Evolutionary conservation across 345 rosid species (phyloP).

Genomic region (Populus ilicifolia): DNA sequence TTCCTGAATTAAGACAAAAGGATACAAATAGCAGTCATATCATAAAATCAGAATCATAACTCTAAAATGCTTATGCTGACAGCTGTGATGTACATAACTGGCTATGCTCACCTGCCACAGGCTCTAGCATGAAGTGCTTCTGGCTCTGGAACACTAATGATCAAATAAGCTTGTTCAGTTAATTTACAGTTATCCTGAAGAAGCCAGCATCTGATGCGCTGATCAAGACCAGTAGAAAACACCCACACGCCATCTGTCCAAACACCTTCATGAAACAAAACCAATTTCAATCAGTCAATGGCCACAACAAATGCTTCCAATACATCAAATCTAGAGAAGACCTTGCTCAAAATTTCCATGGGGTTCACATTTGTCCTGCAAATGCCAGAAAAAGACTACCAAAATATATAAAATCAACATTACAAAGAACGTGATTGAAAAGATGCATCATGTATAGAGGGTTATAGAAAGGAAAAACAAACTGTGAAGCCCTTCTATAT

Average conservation of each 20-base stretch:
- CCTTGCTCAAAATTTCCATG: not conserved
- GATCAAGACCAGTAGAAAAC: constrained; percentile 96
- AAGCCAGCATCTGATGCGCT: constrained; percentile 82
- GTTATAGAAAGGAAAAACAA: not conserved
- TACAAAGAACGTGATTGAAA: not conserved
- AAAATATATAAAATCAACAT: not conserved
- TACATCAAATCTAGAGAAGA: not conserved
- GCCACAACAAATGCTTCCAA: not conserved
- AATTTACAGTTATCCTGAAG: constrained; percentile 45
- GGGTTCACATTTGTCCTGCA: not conserved
- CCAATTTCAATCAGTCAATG: constrained; percentile 11
- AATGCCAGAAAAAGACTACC: not conserved
- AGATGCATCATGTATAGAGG: not conserved
- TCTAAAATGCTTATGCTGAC: not conserved
- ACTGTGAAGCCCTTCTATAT: not conserved
- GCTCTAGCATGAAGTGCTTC: constrained; percentile 79
- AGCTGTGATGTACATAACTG: not conserved
- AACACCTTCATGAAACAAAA: constrained; percentile 49
- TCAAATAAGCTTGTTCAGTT: constrained; percentile 47
- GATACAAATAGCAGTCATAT: not conserved
- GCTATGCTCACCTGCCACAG: constrained; percentile 49
- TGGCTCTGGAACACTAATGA: constrained; percentile 84
- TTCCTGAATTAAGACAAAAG: constrained; percentile 37
- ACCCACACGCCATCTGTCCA: constrained; percentile 92
- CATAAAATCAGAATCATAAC: not conserved